These are phyloP conservation scores for Krasilnikovozyma curviuscula DNA, from an alignment of 768 basidiomycete species.

Conservation along the genomic window DNA sequence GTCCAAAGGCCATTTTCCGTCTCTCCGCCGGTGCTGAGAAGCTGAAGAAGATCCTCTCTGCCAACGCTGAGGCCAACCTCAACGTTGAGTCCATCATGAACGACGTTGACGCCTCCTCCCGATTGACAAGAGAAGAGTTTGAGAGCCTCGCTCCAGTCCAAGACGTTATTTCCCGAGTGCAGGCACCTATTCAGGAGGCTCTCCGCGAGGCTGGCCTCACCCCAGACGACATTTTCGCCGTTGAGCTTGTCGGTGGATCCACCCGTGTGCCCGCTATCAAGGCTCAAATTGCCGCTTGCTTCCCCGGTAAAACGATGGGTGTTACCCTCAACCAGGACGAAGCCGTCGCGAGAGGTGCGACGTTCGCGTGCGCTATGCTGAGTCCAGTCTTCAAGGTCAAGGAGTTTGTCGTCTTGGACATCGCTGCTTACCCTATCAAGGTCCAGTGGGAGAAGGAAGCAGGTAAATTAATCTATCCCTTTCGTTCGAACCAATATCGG, in stretches of 20 bases:
- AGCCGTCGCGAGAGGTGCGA: constrained; percentile 85
- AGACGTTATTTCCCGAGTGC: constrained; percentile 56
- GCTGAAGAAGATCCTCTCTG: constrained; percentile 89
- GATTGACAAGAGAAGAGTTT: constrained; percentile 60
- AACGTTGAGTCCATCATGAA: constrained; percentile 93
- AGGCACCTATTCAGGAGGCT: constrained; percentile 53
- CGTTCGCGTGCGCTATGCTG: constrained; percentile 90
- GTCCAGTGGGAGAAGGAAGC: constrained; percentile 63
- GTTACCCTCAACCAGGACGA: constrained; percentile 96
- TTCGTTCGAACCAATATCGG: too few relatives aligned
- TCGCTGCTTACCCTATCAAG: constrained; percentile 72
- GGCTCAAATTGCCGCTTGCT: constrained; percentile 60
- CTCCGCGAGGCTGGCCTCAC: constrained; percentile 60
- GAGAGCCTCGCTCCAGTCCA: constrained; percentile 63
- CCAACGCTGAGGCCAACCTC: constrained; percentile 70
- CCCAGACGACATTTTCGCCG: constrained; percentile 64
- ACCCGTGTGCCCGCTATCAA: constrained; percentile 89
- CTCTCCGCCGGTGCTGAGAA: constrained; percentile 73
- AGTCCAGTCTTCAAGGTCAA: constrained; percentile 96
- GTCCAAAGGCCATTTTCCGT: constrained; percentile 83
- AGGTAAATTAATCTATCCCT: too few relatives aligned
- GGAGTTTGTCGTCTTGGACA: constrained; percentile 77
- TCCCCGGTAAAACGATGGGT: constrained; percentile 62
- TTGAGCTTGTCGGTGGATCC: constrained; percentile 85
- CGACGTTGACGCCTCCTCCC: constrained; percentile 79